Percentiles rank a stretch among this genome's conserved stretches.
Conservation (phyloP, 805 yeast species). For the Zygoascus bituminiphila region DNA sequence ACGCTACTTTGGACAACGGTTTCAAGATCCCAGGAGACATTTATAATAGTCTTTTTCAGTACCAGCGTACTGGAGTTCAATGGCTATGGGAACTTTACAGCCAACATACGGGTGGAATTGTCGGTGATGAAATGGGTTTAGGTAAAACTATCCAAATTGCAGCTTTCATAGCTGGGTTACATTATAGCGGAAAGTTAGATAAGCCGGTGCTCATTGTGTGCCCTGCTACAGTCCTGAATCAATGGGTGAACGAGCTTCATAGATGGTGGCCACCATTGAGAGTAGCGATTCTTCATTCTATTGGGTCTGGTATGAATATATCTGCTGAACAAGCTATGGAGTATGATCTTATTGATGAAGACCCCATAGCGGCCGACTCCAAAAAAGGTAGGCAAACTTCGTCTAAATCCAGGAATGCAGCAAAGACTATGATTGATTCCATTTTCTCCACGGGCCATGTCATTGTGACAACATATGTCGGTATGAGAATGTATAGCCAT, state of each 20-base stretch:
- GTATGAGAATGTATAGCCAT: constrained; percentile 60
- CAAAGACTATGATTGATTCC: constrained; percentile 40
- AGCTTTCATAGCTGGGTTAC: constrained; percentile 83
- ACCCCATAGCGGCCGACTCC: constrained; percentile 18
- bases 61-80: constrained; percentile 93
- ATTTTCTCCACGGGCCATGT: constrained; percentile 70
- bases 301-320: constrained; percentile 76
- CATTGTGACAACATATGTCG: constrained; percentile 85
- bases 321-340: constrained; percentile 23
- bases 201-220: constrained; percentile 84
- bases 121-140: constrained; percentile 97
- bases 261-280: constrained; percentile 97
- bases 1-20: constrained; percentile 61
- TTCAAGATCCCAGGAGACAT: constrained; percentile 86
- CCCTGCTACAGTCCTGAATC: constrained; percentile 93
- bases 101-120: constrained; percentile 88
- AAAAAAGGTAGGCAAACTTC: constrained; percentile 20
- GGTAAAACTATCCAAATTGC: constrained; percentile 94
- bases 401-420: constrained; percentile 31
- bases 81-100: constrained; percentile 94
- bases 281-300: constrained; percentile 79
- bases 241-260: constrained; percentile 96
- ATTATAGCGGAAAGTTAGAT: constrained; percentile 63
- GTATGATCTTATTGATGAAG: constrained; percentile 20
- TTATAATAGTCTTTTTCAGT: constrained; percentile 77